Percentiles rank a stretch among this genome's conserved stretches.
Conservation (phyloP, 2,329 filamentous ascomycete species). For the Arthrobotrys conoides region DNA sequence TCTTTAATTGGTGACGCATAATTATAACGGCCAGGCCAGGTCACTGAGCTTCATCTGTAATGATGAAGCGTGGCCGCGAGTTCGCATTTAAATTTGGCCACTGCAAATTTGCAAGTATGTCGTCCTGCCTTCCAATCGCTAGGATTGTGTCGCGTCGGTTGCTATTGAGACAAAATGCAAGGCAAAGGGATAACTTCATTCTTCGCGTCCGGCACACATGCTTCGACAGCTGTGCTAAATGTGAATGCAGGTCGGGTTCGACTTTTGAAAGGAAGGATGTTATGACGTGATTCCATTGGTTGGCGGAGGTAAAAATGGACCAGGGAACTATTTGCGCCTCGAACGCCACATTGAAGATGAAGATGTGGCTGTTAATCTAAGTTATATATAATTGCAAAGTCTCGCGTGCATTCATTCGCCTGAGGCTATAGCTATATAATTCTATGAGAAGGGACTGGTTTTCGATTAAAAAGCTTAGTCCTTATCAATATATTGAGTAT, state of each 20-base stretch:
- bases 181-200: slow-evolving; percentile 25
- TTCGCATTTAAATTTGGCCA: too few relatives aligned
- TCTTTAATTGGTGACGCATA: neutral
- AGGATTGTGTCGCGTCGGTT: slow-evolving; percentile 10
- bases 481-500: too few relatives aligned
- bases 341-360: slow-evolving; percentile 3
- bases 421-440: too few relatives aligned
- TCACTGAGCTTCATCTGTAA: neutral
- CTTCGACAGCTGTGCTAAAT: slow-evolving; percentile 11
- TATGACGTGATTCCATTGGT: slow-evolving; percentile 26
- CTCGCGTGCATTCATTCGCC: too few relatives aligned
- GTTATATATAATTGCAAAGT: too few relatives aligned
- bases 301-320: slow-evolving; percentile 28
- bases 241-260: slow-evolving; percentile 18
- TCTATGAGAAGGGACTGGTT: too few relatives aligned
- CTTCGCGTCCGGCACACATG: slow-evolving; percentile 10
- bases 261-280: neutral
- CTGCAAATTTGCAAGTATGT: slow-evolving; percentile 13
- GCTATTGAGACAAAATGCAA: slow-evolving; percentile 17
- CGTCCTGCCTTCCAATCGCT: slow-evolving; percentile 14
- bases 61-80: neutral
- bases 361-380: slow-evolving; percentile 12
- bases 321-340: slow-evolving; percentile 8
- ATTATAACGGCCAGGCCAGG: too few relatives aligned
- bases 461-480: too few relatives aligned